Percentiles rank a stretch among this genome's conserved stretches.
These are phyloP conservation scores for Xerocomellus amylosporus DNA, from an alignment of 768 basidiomycete species.

Conservation along the genomic window DNA sequence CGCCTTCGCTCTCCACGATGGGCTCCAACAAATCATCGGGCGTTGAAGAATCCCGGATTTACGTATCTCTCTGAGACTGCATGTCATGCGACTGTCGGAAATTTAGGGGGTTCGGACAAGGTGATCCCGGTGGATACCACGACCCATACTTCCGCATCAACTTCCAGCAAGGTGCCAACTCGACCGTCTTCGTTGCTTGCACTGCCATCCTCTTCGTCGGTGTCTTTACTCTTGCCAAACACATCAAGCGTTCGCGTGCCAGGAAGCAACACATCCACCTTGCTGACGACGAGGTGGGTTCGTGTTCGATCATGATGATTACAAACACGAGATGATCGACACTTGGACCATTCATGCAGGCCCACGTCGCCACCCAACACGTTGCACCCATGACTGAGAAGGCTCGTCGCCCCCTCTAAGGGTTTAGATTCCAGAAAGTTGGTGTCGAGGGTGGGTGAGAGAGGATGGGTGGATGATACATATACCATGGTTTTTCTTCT, in stretches of 20 bases:
- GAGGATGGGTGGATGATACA: background rate
- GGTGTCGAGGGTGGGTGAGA: background rate
- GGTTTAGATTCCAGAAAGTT: background rate
- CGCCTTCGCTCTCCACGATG: too few relatives aligned
- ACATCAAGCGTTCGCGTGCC: slow-evolving; percentile 34
- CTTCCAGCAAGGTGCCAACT: slow-evolving; percentile 29
- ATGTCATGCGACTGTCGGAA: too few relatives aligned
- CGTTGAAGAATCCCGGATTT: too few relatives aligned
- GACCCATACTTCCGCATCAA: slow-evolving; percentile 34
- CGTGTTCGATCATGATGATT: background rate
- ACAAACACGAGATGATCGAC: slow-evolving; percentile 8
- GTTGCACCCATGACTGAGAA: slow-evolving; percentile 30
- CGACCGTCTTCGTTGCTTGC: slow-evolving; percentile 32
- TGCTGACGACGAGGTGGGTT: slow-evolving; percentile 37
- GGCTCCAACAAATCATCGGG: too few relatives aligned
- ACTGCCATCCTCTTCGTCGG: slow-evolving; percentile 38
- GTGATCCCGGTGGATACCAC: slow-evolving; percentile 13
- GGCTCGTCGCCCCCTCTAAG: slow-evolving; percentile 26
- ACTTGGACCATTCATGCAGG: background rate
- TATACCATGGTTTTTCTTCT: slow-evolving; percentile 3
- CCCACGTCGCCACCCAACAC: slow-evolving; percentile 18
- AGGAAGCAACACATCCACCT: slow-evolving; percentile 36
- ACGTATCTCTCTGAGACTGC: too few relatives aligned
- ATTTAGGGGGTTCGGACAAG: too few relatives aligned
- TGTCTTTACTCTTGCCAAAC: slow-evolving; percentile 34